These are phyloP conservation scores for Closterium sp. DNA, from an alignment of 139 green algal genomes.

Conservation along the genomic window DNA sequence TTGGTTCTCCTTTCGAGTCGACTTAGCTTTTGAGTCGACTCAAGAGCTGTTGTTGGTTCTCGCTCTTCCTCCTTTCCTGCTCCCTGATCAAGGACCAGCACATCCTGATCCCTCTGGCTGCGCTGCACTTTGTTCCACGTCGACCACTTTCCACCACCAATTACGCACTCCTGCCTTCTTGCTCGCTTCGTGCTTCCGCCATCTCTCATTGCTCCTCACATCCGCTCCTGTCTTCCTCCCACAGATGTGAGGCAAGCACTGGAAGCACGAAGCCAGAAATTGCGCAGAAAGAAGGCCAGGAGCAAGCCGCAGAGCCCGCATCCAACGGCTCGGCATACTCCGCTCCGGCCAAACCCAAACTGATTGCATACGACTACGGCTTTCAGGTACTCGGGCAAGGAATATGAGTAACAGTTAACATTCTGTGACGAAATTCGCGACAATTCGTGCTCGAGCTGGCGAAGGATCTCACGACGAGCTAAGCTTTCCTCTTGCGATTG, in stretches of 20 bases:
- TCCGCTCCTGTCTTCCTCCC: background rate
- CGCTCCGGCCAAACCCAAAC: slow-evolving; percentile 3
- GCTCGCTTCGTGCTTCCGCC: background rate
- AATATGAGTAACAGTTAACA: no score
- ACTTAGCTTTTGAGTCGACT: no score
- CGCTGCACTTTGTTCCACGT: background rate
- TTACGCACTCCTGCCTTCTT: background rate
- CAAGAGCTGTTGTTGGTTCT: no score
- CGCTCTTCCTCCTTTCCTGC: no score
- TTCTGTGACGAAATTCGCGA: no score
- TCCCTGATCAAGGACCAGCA: no score
- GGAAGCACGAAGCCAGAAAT: background rate
- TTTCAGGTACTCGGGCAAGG: slow-evolving; percentile 42
- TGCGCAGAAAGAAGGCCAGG: background rate
- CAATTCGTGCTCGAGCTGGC: no score
- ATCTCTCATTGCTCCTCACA: background rate
- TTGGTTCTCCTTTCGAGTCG: no score
- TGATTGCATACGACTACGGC: slow-evolving; percentile 37
- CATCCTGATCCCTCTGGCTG: no score
- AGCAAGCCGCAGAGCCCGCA: background rate
- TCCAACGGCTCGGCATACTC: background rate
- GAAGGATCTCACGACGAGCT: no score
- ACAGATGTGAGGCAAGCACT: background rate
- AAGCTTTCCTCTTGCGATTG: no score
- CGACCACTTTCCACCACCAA: background rate